Evolutionary conservation across 495 filamentous ascomycete species (phyloP), one percentile per base, ranked within the genome.

Genomic region (Thermothielavioides terrestris): DNA sequence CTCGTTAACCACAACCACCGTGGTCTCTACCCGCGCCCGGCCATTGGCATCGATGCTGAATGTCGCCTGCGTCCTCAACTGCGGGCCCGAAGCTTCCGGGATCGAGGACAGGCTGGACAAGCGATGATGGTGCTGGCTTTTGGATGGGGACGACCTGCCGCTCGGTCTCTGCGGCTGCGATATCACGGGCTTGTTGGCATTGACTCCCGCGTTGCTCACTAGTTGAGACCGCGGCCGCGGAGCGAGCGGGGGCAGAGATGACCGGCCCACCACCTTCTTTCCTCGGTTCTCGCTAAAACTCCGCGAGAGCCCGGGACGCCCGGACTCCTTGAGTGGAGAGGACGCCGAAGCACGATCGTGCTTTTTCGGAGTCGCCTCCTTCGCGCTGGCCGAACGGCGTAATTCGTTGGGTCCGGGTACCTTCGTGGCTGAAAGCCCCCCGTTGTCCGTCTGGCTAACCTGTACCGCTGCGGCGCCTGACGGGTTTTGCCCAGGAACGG

Each of bases 31-130:
- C 49, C 80, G 81, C 18, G 86, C 86, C 38, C 83, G 71, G 6
- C 86, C 85, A 56, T 80, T 81, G 30, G 77, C 72, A 58, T 86
- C 85, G 55, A 90, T 86, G 10, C 73, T 81, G 46, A 90, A 80
- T 28, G 79, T 80, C 4, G 88, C 79, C 49, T 75, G 70, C 3
- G 77, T 75, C 34, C 77, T 72, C 43, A 73, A 69, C 31, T 68
- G 56, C 22, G 75, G 66, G 0, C 61, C 51, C n/a, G 55, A 49
- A 10, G 64, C 55, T 56, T 79, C 76, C 1, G 74, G 74, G 36
- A 79, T 79, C 2, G 75, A 74, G 9, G 66, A 67, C 14, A 79
- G 58, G 53, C 73, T 76, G 14, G 68, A 54, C 4, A 72, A 55
- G 25, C 74, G 70, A 30, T 64, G 59, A 22, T 66, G 68, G n/a